phyloP scores from a whole-genome alignment of 129 eudicot genomes.

The Tanacetum coccineum region DNA sequence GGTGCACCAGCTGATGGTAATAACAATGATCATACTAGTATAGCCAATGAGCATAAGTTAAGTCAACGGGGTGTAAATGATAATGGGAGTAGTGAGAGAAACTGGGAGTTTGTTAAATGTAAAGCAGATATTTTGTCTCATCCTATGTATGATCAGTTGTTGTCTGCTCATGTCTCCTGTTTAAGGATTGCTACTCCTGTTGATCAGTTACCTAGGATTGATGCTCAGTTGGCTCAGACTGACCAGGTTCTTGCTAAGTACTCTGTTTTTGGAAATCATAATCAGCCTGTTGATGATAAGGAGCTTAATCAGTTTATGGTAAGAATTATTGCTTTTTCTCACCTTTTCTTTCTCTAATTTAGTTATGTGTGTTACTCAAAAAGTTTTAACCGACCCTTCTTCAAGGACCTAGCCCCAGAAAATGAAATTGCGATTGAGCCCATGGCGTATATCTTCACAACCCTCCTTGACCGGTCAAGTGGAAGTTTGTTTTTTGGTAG shows the following conservation, averaged over 20 bases:
- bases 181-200: conserved; percentile 88
- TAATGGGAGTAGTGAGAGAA: conserved; percentile 29
- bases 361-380: too few species aligned
- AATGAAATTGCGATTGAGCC: too few species aligned
- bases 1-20: conserved; percentile 22
- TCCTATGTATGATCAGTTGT: conserved; percentile 75
- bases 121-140: conserved; percentile 74
- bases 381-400: too few species aligned
- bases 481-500: too few species aligned
- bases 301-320: conserved; percentile 95
- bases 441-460: too few species aligned
- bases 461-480: too few species aligned
- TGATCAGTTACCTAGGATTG: conserved; percentile 86
- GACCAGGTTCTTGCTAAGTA: conserved; percentile 65
- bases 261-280: conserved; percentile 45
- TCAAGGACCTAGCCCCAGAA: too few species aligned
- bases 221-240: conserved; percentile 78
- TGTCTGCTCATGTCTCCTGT: conserved; percentile 80
- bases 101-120: conserved; percentile 71
- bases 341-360: too few species aligned
- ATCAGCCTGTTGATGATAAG: conserved; percentile 64
- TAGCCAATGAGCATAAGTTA: conserved; percentile 27
- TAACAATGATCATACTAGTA: conserved; percentile 21
- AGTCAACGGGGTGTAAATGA: conserved; percentile 32
- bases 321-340: conserved; percentile 5